A percentile compares a stretch with the other conserved stretches of the same genome.
Evolutionary conservation across 805 yeast species (phyloP).

Genomic region (Ogataea trehalophila): DNA sequence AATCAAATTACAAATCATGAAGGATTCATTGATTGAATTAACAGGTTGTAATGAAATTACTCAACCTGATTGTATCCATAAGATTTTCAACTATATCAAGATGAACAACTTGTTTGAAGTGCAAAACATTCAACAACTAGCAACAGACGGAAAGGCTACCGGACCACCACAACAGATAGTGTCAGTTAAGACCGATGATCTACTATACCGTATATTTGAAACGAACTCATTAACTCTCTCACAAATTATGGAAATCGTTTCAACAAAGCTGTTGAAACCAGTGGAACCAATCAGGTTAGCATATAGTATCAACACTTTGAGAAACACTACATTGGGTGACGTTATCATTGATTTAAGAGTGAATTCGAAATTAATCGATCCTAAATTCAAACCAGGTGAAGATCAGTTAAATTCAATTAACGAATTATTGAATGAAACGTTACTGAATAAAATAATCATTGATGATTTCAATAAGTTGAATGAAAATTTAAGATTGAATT

Average conservation of each 20-base stretch:
- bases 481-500: constrained; percentile 39
- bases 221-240: constrained; percentile 58
- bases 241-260: constrained; percentile 63
- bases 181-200: constrained; percentile 37
- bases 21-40: constrained; percentile 56
- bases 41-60: constrained; percentile 76
- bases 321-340: constrained; percentile 76
- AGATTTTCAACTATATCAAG: constrained; percentile 32
- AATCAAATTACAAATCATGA: constrained; percentile 56
- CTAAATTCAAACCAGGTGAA: constrained; percentile 34
- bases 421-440: constrained; percentile 39
- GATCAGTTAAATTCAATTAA: constrained; percentile 37
- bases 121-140: constrained; percentile 18
- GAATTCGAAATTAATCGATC: constrained; percentile 31
- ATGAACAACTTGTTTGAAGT: constrained; percentile 33
- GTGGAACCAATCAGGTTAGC: constrained; percentile 74
- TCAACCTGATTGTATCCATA: constrained; percentile 69
- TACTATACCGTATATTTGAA: constrained; percentile 41
- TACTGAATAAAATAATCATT: constrained; percentile 37
- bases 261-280: constrained; percentile 66
- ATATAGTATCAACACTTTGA: constrained; percentile 72
- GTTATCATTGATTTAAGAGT: constrained; percentile 72
- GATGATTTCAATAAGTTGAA: constrained; percentile 33
- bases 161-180: constrained; percentile 23
- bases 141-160: constrained; percentile 2